Conservation (phyloP, 441 rosid species). For the Dalechampia spathulata region DNA sequence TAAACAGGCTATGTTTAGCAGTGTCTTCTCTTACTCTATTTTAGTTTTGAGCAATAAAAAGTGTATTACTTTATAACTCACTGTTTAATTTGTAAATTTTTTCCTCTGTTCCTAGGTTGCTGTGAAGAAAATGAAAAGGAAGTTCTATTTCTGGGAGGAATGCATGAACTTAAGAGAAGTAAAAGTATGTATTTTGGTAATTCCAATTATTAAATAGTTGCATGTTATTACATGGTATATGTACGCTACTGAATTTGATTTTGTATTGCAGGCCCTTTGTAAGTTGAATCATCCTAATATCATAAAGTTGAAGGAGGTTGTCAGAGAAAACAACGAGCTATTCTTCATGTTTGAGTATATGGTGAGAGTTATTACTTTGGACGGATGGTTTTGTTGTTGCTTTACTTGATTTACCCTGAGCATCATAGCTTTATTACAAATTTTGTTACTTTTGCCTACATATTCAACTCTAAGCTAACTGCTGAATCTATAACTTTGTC, state of each 20-base stretch:
- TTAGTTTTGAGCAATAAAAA: neutral
- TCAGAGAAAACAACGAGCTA: constrained; percentile 81
- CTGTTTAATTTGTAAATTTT: neutral
- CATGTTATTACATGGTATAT: neutral
- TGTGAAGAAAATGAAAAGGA: constrained; percentile 94
- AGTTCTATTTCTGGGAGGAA: constrained; percentile 89
- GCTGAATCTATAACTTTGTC: neutral
- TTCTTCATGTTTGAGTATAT: constrained; percentile 94
- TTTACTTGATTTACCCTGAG: too few species aligned
- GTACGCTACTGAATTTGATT: neutral
- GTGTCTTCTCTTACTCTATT: too few species aligned
- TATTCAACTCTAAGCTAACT: too few species aligned
- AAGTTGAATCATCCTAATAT: constrained; percentile 88
- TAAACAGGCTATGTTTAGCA: neutral
- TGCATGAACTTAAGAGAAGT: constrained; percentile 89
- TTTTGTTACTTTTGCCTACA: neutral
- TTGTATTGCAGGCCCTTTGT: constrained; percentile 66
- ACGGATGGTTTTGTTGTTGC: neutral
- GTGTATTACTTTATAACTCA: neutral
- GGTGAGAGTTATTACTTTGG: constrained; percentile 37
- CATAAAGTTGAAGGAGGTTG: constrained; percentile 90
- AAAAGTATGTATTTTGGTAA: constrained; percentile 40
- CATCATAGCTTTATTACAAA: too few species aligned
- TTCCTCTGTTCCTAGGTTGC: constrained; percentile 54
- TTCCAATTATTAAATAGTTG: neutral